Percentiles rank a stretch among this genome's conserved stretches.
phyloP scores from a whole-genome alignment of 176 grass and related monocot species.

The Saccharum spontaneum region DNA sequence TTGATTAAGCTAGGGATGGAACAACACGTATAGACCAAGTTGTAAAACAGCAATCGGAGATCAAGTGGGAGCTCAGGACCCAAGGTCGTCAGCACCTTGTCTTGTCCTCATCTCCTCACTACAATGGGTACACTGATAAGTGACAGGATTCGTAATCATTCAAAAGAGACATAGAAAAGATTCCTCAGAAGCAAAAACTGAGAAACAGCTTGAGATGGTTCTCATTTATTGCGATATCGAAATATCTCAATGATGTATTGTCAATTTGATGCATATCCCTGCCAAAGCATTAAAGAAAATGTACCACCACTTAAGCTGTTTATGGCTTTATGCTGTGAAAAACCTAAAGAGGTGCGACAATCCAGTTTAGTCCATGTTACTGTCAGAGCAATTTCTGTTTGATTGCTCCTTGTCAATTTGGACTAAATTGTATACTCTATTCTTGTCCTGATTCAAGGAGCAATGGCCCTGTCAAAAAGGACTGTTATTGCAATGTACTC shows the following conservation, averaged over 20 bases:
- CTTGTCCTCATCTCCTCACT: neutral
- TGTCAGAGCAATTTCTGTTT: neutral
- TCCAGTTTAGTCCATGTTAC: no score
- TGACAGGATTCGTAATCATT: neutral
- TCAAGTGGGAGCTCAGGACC: neutral
- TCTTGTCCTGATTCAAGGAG: neutral
- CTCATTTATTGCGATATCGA: neutral
- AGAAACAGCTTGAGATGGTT: neutral
- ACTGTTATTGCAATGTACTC: neutral
- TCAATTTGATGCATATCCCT: no score
- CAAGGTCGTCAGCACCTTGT: no score
- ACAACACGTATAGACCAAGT: neutral
- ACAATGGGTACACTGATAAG: neutral
- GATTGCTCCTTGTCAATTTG: neutral
- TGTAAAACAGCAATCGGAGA: neutral
- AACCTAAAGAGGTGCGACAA: no score
- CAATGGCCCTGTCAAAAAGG: neutral
- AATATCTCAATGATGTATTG: neutral
- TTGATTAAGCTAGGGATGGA: neutral
- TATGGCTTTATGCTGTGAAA: neutral
- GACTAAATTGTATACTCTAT: neutral
- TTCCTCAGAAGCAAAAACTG: neutral
- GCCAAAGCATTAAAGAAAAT: neutral
- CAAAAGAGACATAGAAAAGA: neutral
- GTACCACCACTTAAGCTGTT: neutral